These are phyloP conservation scores for Phytophthora sp. DNA, from an alignment of 352 stramenopile genomes.

Conservation along the genomic window DNA sequence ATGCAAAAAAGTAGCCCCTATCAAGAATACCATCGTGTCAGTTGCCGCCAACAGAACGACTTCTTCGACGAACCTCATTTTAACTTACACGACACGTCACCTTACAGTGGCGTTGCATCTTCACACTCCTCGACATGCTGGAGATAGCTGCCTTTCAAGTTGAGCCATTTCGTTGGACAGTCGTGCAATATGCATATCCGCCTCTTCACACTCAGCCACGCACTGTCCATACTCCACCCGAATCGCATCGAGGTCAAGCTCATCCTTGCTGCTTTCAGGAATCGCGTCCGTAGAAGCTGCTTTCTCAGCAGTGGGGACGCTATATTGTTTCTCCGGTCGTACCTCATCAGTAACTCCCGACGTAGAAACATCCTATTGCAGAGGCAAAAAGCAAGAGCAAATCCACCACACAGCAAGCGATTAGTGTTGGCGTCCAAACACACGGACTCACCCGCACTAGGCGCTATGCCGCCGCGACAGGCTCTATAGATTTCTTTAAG, in stretches of 20 bases:
- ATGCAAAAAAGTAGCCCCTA: conserved; percentile 24
- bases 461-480: conserved; percentile 31
- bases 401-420: conserved; percentile 37
- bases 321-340: neutral
- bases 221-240: conserved; percentile 40
- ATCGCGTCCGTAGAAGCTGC: neutral
- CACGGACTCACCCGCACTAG: conserved; percentile 35
- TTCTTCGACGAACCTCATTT: neutral
- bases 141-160: conserved; percentile 31
- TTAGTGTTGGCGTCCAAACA: conserved; percentile 36
- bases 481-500: conserved; percentile 47
- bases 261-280: neutral
- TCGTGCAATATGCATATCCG: conserved; percentile 31
- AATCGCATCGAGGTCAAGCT: conserved; percentile 36
- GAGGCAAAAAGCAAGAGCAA: conserved; percentile 20
- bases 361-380: conserved; percentile 25
- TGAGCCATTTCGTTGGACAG: conserved; percentile 40
- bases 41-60: conserved; percentile 16
- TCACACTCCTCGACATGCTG: conserved; percentile 15
- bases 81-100: conserved; percentile 25
- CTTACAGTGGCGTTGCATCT: neutral
- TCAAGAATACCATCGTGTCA: conserved; percentile 25
- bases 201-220: conserved; percentile 35
- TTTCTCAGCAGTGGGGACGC: conserved; percentile 6
- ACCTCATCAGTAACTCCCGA: conserved; percentile 1